These are phyloP conservation scores for Petrea volubilis DNA, from an alignment of 257 asterid genomes.

Conservation along the genomic window DNA sequence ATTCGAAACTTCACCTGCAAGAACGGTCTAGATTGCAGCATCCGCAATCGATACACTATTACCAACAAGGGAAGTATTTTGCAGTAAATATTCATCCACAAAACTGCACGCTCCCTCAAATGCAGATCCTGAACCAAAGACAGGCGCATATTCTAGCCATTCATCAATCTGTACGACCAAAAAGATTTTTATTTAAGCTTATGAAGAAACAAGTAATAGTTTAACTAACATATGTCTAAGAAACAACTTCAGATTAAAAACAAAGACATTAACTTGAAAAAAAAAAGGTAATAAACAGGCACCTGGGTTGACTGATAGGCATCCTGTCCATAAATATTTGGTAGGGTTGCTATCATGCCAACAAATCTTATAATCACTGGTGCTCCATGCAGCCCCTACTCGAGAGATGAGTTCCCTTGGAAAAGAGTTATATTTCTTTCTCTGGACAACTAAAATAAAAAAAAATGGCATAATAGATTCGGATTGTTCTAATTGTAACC, in stretches of 20 bases:
- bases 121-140: slow-evolving; percentile 76
- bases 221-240: neutral
- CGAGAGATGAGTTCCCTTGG: slow-evolving; percentile 37
- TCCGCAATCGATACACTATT: slow-evolving; percentile 76
- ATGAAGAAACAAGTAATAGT: neutral
- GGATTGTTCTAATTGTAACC: neutral
- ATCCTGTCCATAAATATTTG: slow-evolving; percentile 52
- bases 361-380: slow-evolving; percentile 60
- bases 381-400: slow-evolving; percentile 60
- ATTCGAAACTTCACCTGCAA: slow-evolving; percentile 58
- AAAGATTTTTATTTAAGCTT: neutral
- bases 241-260: neutral
- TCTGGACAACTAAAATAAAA: neutral
- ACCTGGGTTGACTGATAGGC: slow-evolving; percentile 69
- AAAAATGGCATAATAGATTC: neutral
- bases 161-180: slow-evolving; percentile 63
- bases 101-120: slow-evolving; percentile 86
- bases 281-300: neutral
- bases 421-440: neutral
- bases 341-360: slow-evolving; percentile 52
- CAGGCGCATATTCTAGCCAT: slow-evolving; percentile 80
- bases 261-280: neutral
- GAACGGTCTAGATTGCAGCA: slow-evolving; percentile 82
- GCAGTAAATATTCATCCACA: slow-evolving; percentile 66
- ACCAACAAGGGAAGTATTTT: slow-evolving; percentile 68